phyloP scores from a whole-genome alignment of 768 basidiomycete species.

The Boletus rubroflammeus region DNA sequence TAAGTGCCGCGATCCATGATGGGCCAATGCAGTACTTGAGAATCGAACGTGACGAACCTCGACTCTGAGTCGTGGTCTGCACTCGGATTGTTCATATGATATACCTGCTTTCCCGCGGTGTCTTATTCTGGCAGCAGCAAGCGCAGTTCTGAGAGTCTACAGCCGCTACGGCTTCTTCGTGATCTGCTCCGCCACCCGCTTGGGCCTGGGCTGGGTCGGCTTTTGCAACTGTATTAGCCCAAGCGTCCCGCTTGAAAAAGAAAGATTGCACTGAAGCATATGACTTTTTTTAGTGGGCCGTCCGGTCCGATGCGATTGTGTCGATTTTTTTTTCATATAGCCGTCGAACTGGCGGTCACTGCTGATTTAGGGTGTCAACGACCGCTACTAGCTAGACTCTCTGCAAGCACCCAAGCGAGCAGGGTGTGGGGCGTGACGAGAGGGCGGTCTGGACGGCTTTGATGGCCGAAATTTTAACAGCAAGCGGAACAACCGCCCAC shows the following conservation, averaged over 20 bases:
- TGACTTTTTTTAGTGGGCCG: constrained; percentile 3
- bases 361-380: not conserved
- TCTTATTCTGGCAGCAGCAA: not conserved
- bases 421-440: not conserved
- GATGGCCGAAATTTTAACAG: not conserved
- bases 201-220: not conserved
- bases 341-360: not conserved
- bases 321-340: not conserved
- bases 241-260: constrained; percentile 12
- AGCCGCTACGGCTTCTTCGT: not conserved
- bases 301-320: not conserved
- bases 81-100: not conserved
- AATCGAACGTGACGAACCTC: not conserved
- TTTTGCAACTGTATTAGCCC: not conserved
- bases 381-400: not conserved
- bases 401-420: not conserved
- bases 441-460: not conserved
- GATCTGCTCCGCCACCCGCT: not conserved
- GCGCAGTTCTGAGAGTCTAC: not conserved
- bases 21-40: not conserved
- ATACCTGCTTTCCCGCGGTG: not conserved
- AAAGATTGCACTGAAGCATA: constrained; percentile 5
- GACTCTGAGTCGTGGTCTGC: not conserved
- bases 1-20: constrained; percentile 1
- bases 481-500: not conserved